phyloP scores from a whole-genome alignment of 768 basidiomycete species.

The Pseudohyphozyma bogoriensis region DNA sequence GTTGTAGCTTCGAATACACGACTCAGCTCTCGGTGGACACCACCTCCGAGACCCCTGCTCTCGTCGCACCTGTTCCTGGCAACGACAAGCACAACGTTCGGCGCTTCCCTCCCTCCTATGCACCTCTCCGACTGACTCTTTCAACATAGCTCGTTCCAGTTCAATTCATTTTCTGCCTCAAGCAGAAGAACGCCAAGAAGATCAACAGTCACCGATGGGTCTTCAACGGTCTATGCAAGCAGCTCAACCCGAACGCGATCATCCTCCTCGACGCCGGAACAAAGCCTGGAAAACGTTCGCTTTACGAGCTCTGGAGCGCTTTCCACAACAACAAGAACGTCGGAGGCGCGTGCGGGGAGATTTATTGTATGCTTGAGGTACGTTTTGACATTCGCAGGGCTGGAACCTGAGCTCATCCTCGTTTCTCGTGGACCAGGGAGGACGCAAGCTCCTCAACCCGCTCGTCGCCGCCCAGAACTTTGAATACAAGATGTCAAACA shows the following conservation, averaged over 20 bases:
- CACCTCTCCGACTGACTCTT: too few relatives aligned
- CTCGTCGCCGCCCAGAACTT: slow-evolving; percentile 81
- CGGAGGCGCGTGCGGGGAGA: slow-evolving; percentile 52
- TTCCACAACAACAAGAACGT: slow-evolving; percentile 47
- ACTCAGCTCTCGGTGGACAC: slow-evolving; percentile 88
- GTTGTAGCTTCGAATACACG: slow-evolving; percentile 98
- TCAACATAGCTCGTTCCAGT: too few relatives aligned
- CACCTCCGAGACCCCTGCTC: slow-evolving; percentile 69
- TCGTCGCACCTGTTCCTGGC: slow-evolving; percentile 70
- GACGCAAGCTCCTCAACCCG: slow-evolving; percentile 70
- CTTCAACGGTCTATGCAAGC: slow-evolving; percentile 69
- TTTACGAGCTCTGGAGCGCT: slow-evolving; percentile 83
- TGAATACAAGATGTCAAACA: slow-evolving; percentile 86
- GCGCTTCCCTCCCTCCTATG: too few relatives aligned
- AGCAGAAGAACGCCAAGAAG: slow-evolving; percentile 70
- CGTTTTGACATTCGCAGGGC: slow-evolving; percentile 45
- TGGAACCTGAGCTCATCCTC: slow-evolving; percentile 17
- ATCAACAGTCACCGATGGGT: slow-evolving; percentile 70
- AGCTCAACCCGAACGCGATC: slow-evolving; percentile 68
- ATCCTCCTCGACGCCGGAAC: slow-evolving; percentile 90
- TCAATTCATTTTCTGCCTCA: slow-evolving; percentile 44
- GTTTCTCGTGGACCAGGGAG: too few relatives aligned
- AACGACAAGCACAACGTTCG: slow-evolving; percentile 80
- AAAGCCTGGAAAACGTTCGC: slow-evolving; percentile 88
- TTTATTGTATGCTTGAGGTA: slow-evolving; percentile 95